Evolutionary conservation across 495 filamentous ascomycete species (phyloP).

Genomic region (Aspergillus wentii): DNA sequence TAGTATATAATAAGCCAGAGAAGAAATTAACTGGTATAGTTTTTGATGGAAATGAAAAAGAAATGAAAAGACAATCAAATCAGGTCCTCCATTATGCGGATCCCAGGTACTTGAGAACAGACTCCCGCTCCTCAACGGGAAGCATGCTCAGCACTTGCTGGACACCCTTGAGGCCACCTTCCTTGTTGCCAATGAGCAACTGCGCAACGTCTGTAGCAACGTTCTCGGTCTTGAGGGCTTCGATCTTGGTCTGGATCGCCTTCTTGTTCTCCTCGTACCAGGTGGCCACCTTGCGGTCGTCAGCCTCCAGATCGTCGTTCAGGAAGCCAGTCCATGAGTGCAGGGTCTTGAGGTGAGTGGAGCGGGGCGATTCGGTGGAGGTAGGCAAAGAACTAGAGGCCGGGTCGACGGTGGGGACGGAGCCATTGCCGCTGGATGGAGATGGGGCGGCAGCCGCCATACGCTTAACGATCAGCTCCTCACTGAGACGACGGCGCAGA

Average conservation of each 20-base stretch:
- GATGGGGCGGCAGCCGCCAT: slow-evolving; percentile 55
- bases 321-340: slow-evolving; percentile 72
- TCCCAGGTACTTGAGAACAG: slow-evolving; percentile 68
- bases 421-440: slow-evolving; percentile 25
- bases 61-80: slow-evolving; percentile 1
- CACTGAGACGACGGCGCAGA: slow-evolving; percentile 91
- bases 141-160: slow-evolving; percentile 80
- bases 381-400: slow-evolving; percentile 10
- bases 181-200: slow-evolving; percentile 67
- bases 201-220: slow-evolving; percentile 74
- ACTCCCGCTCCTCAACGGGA: slow-evolving; percentile 82
- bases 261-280: slow-evolving; percentile 98
- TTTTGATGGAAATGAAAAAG: slow-evolving; percentile 6
- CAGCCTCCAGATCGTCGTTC: slow-evolving; percentile 58
- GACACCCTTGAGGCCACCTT: slow-evolving; percentile 81
- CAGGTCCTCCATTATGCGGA: slow-evolving; percentile 29
- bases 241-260: slow-evolving; percentile 70
- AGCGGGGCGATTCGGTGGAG: slow-evolving; percentile 44
- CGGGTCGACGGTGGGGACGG: slow-evolving; percentile 26
- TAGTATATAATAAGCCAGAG: no score
- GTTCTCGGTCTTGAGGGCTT: slow-evolving; percentile 69
- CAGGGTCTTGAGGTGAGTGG: slow-evolving; percentile 61
- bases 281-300: slow-evolving; percentile 78
- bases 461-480: slow-evolving; percentile 90
- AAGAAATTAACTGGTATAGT: no score